Conservation (phyloP, 306 rosid genomes). For the Arachis hypogaea region DNA sequence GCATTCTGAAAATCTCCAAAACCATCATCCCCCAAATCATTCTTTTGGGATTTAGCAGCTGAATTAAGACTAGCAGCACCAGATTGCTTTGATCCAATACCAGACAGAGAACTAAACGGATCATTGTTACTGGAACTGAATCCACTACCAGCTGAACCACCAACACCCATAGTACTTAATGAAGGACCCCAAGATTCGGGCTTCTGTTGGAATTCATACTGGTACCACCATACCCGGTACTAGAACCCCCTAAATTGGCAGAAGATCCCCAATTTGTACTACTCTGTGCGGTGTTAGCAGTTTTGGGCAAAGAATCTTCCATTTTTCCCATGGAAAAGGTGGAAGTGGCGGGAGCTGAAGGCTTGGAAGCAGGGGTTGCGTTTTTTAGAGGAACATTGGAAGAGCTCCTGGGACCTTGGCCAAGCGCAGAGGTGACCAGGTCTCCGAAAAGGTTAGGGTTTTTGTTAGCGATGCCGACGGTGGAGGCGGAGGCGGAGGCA, state of each 20-base stretch:
- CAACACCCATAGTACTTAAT: conserved; percentile 37
- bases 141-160: conserved; percentile 45
- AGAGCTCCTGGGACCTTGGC: conserved; percentile 52
- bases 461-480: conserved; percentile 61
- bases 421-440: conserved; percentile 81
- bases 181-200: conserved; percentile 70
- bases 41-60: conserved; percentile 46
- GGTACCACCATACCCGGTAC: conserved; percentile 28
- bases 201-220: conserved; percentile 42
- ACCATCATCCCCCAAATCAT: conserved; percentile 44
- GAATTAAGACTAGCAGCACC: conserved; percentile 60
- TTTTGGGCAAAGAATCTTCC: conserved; percentile 73
- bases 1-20: conserved; percentile 91
- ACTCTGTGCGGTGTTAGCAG: conserved; percentile 36
- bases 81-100: conserved; percentile 72
- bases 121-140: conserved; percentile 58
- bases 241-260: conserved; percentile 38
- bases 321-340: conserved; percentile 76
- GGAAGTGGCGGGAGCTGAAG: conserved; percentile 33
- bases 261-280: conserved; percentile 61
- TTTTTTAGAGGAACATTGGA: conserved; percentile 71
- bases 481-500: conserved; percentile 28
- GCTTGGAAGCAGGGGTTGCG: conserved; percentile 46
- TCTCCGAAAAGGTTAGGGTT: conserved; percentile 92
- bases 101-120: conserved; percentile 84